Evolutionary conservation across 2,329 filamentous ascomycete genomes (phyloP), one percentile per base, ranked within the genome.

Genomic region (Coniochaeta sp.): DNA sequence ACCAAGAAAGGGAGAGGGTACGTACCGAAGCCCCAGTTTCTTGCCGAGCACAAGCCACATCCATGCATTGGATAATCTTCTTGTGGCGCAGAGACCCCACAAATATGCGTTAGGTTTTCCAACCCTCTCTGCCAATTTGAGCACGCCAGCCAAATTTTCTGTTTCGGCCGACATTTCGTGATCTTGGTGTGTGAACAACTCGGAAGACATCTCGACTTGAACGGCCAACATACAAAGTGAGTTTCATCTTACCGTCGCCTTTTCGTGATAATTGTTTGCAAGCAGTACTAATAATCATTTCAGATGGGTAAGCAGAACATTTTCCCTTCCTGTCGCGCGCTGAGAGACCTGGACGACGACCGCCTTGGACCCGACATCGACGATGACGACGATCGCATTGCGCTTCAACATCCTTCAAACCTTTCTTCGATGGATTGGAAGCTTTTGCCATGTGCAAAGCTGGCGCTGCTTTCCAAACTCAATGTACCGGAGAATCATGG

Each of bases 241-340:
- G 80, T 79, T 64, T 22, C 61, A 58, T 56, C 60, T 59, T 62
- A 26, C 59, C 26, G 17, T 56, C 16, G 12, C 30, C 30, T 5
- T 34, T 34, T 26, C 26, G 14, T 56, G 28, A 38, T 56, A 34
- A 36, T 56, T 56, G 50, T 9, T 22, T 56, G 30, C 34, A 36
- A 34, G 28, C 30, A 24, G 30, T 56, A 56, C 54, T 56, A 56
- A 56, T 28, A 19, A 26, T 24, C 7, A 64, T 64, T 34, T 58
- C 73, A 86, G 83, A 86, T 86, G 83, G 83, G 83, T 86, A 85
- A 85, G 83, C 72, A 68, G 36, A 62, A 63, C 72, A 62, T 62
- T 60, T 19, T 52, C 40, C n/a, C 47, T 63, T 64, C 58, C 44
- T 56, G 12, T 44, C 22, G 56, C 32, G n/a, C n/a, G 52, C 55